phyloP scores from a whole-genome alignment of 78 protist genomes.

The Pigoraptor vietnamica region DNA sequence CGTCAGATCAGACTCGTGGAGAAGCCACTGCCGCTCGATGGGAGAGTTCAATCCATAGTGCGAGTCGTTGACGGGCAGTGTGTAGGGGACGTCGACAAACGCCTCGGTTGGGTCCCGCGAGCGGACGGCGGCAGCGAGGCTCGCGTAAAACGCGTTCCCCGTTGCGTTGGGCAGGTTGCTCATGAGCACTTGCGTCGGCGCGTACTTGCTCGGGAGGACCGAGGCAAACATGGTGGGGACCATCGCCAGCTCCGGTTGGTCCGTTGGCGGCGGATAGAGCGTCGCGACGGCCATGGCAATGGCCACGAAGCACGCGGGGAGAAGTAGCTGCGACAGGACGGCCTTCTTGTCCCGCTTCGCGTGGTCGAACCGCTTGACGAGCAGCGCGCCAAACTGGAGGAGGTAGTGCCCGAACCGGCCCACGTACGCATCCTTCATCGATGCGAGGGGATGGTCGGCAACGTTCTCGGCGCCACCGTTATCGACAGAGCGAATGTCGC shows the following conservation, averaged over 20 bases:
- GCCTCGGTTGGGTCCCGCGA: neutral
- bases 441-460: neutral
- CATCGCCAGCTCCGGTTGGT: neutral
- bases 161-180: neutral
- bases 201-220: neutral
- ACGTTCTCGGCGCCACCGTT: neutral
- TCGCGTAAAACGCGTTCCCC: neutral
- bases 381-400: neutral
- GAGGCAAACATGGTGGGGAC: neutral
- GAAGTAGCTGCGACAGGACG: neutral
- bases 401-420: neutral
- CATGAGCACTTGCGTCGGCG: neutral
- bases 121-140: too few species aligned
- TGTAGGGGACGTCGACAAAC: neutral
- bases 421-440: neutral
- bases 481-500: neutral
- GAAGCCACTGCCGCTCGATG: neutral
- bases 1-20: neutral
- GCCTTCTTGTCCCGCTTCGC: neutral
- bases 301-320: neutral
- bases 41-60: too few species aligned
- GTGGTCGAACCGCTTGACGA: slow-evolving; percentile 5
- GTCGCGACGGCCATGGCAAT: slow-evolving; percentile 2
- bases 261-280: neutral
- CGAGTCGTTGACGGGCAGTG: neutral